Evolutionary conservation across 352 stramenopile species (phyloP), one percentile per base, ranked within the genome.

Genomic region (Thalassiosira mediterranea): DNA sequence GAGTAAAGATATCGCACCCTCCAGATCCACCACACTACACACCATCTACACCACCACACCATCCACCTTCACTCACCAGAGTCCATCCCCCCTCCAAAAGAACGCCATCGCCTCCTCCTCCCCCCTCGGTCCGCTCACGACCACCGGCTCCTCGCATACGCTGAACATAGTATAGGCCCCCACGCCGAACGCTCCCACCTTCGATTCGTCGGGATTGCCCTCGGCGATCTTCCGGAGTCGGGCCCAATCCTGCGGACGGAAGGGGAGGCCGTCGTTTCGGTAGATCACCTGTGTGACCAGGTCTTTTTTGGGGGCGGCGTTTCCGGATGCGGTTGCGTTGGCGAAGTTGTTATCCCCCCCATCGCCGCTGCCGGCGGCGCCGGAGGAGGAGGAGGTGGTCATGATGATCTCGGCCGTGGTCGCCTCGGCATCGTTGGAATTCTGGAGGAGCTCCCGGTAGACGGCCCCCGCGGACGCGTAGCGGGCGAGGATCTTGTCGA

Each of bases 141-240:
- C 82, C 38, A 90, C 49, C 4, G 88, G 88, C 32, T 92, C 83
- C 72, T 93, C 88, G 59, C 79, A 89, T 31, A 93, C 86, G 7
- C 47, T 78, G 75, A 93, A 93, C 81, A 93, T 91, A 0, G 81
- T 91, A 61, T 93, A 93, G 0, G 87, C 87, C 32, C 88, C 88
- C 3, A 93, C 88, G 23, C 88, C 88, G 81, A 93, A 93, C 0
- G 87, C 87, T 17, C 88, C 88, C 13, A 93, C 85, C 66, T 93
- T 93, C 15, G 47, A 80, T 42, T 81, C 77, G 56, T 92, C 84
- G 0, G 88, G 88, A 68, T 93, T 93, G 37, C 88, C 88, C 78
- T 92, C 88, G n/a, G 88, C 88, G 79, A 93, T 93, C 67, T 90
- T 90, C 29, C 86, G 72, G 4, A 93, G 62, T 7, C 88, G 71